Conservation (phyloP, 257 asterid species). For the Handroanthus guayacan region DNA sequence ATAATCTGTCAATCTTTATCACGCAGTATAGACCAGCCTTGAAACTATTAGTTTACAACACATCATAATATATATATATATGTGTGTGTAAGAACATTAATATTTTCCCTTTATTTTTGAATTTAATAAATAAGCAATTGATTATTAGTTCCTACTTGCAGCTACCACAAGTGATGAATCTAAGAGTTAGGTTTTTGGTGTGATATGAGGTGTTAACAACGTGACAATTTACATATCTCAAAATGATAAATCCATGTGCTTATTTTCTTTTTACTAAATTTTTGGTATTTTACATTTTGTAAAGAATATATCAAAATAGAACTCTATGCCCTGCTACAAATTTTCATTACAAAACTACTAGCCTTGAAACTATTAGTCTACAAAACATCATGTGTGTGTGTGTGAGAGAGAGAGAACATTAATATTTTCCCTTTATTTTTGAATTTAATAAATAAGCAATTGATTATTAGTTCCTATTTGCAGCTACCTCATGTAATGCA, state of each 20-base stretch:
- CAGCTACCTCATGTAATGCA: neutral
- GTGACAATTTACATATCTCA: neutral
- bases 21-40: too few relatives aligned
- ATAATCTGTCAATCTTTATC: too few relatives aligned
- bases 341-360: too few relatives aligned
- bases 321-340: too few relatives aligned
- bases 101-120: neutral
- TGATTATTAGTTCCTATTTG: neutral
- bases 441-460: neutral
- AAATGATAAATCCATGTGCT: neutral
- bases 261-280: too few relatives aligned
- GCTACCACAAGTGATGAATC: neutral
- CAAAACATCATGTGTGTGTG: too few relatives aligned
- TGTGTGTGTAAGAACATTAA: neutral
- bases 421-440: neutral
- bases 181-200: neutral
- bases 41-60: too few relatives aligned
- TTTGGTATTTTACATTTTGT: too few relatives aligned
- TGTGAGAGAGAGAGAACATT: neutral
- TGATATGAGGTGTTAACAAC: neutral
- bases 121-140: neutral
- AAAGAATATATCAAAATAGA: too few relatives aligned
- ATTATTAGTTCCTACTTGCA: neutral
- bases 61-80: too few relatives aligned
- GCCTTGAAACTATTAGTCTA: too few relatives aligned